Evolutionary conservation across 768 basidiomycete genomes (phyloP).

Genomic region (Xerocomus brunneocitrinus): DNA sequence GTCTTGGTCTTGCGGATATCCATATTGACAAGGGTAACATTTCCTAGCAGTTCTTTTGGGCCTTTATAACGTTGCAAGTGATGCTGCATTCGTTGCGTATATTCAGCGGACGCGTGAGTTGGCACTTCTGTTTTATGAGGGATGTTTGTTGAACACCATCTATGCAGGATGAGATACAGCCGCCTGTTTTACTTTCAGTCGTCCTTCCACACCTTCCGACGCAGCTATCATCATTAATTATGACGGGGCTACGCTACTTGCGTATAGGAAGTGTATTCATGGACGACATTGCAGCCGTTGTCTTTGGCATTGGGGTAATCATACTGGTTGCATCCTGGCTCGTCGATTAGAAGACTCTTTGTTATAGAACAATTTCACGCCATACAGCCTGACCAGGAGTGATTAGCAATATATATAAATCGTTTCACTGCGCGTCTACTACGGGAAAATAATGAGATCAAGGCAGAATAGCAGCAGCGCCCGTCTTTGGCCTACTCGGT

Average conservation of each 20-base stretch:
- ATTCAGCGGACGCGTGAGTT: slow-evolving; percentile 62
- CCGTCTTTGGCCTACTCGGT: slow-evolving; percentile 31
- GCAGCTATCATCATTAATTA: slow-evolving; percentile 57
- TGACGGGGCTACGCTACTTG: slow-evolving; percentile 60
- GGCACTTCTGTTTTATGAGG: neutral
- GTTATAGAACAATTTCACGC: slow-evolving; percentile 1
- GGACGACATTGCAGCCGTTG: slow-evolving; percentile 64
- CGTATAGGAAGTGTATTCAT: slow-evolving; percentile 63
- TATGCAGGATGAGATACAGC: slow-evolving; percentile 52
- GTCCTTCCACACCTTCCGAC: slow-evolving; percentile 64
- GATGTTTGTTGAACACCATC: slow-evolving; percentile 3
- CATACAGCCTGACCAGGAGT: too few species aligned
- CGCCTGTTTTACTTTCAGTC: slow-evolving; percentile 54
- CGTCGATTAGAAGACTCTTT: slow-evolving; percentile 9
- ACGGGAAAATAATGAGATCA: slow-evolving; percentile 8
- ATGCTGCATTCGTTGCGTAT: slow-evolving; percentile 68
- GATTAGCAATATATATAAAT: neutral
- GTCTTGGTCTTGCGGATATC: neutral
- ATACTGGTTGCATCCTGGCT: slow-evolving; percentile 52
- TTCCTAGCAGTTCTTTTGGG: slow-evolving; percentile 76
- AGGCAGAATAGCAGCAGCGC: slow-evolving; percentile 38
- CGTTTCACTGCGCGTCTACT: neutral
- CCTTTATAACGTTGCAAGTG: slow-evolving; percentile 68
- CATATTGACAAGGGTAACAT: neutral
- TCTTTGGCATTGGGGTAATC: slow-evolving; percentile 70